Percentiles rank a stretch among this genome's conserved stretches.
Conservation (phyloP, 2,329 filamentous ascomycete species). For the Ascochyta pisi region DNA sequence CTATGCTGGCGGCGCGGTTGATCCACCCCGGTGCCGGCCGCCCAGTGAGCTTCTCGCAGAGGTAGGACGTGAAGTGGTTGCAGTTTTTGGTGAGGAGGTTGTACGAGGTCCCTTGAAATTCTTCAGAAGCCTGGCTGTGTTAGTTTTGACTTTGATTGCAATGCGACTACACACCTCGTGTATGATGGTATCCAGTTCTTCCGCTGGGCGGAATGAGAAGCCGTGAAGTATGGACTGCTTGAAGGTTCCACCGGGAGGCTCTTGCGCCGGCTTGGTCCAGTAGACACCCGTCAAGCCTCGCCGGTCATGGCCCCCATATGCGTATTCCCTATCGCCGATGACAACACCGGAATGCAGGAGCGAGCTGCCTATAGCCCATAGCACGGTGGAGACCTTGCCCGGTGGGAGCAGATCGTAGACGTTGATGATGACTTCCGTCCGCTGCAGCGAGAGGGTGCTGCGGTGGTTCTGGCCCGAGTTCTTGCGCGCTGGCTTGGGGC, state of each 20-base stretch:
- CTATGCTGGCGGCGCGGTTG: conserved; percentile 84
- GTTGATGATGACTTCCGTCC: conserved; percentile 77
- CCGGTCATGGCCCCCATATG: conserved; percentile 81
- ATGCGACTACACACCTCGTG: conserved; percentile 51
- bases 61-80: conserved; percentile 84
- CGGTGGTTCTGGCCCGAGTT: conserved; percentile 60
- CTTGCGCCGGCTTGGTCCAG: conserved; percentile 74
- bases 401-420: conserved; percentile 82
- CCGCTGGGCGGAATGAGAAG: conserved; percentile 72
- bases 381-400: conserved; percentile 73
- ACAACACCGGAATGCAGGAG: conserved; percentile 85
- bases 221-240: conserved; percentile 77
- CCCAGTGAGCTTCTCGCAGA: conserved; percentile 76
- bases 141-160: conserved; percentile 13
- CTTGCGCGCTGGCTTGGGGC: conserved; percentile 48
- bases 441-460: conserved; percentile 72
- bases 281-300: conserved; percentile 78
- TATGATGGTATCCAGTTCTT: conserved; percentile 75
- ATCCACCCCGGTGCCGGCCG: conserved; percentile 75
- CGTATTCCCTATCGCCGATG: conserved; percentile 81
- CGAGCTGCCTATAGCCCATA: conserved; percentile 79
- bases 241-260: conserved; percentile 80
- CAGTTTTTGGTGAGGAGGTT: conserved; percentile 85
- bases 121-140: conserved; percentile 64
- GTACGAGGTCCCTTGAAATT: conserved; percentile 78